Conservation (phyloP, 2,329 filamentous ascomycete species). For the Nemania sp. region DNA sequence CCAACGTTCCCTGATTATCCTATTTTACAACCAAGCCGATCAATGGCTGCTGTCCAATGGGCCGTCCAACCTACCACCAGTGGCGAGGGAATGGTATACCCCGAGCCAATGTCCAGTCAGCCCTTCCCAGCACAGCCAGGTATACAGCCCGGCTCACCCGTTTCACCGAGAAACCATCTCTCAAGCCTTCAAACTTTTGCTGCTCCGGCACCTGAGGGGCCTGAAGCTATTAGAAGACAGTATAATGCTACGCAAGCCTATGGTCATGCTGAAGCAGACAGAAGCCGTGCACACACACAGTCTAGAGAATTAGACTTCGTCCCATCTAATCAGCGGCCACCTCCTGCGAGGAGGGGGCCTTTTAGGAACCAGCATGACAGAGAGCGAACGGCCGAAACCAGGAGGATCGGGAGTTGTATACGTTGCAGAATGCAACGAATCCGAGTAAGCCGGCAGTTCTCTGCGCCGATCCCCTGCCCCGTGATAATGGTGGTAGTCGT, state of each 20-base stretch:
- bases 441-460: conserved; percentile 50
- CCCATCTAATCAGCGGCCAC: conserved; percentile 41
- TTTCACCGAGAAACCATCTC: conserved; percentile 29
- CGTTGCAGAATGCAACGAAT: conserved; percentile 65
- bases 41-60: conserved; percentile 32
- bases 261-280: conserved; percentile 27
- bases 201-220: conserved; percentile 19
- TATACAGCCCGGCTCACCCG: conserved; percentile 29
- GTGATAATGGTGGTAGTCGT: not conserved
- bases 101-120: conserved; percentile 31
- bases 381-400: conserved; percentile 58
- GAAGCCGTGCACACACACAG: conserved; percentile 23
- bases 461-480: not conserved
- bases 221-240: conserved; percentile 20
- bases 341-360: conserved; percentile 52
- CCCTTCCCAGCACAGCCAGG: conserved; percentile 33
- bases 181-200: conserved; percentile 27
- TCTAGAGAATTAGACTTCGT: conserved; percentile 40
- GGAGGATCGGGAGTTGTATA: conserved; percentile 62
- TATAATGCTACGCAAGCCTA: conserved; percentile 25
- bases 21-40: conserved; percentile 42
- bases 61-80: conserved; percentile 38
- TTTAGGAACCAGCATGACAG: conserved; percentile 57
- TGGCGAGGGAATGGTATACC: conserved; percentile 48
- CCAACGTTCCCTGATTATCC: conserved; percentile 43